Conservation (phyloP, 192 early-diverging fungal genomes). For the Haplosporangium gracile region DNA sequence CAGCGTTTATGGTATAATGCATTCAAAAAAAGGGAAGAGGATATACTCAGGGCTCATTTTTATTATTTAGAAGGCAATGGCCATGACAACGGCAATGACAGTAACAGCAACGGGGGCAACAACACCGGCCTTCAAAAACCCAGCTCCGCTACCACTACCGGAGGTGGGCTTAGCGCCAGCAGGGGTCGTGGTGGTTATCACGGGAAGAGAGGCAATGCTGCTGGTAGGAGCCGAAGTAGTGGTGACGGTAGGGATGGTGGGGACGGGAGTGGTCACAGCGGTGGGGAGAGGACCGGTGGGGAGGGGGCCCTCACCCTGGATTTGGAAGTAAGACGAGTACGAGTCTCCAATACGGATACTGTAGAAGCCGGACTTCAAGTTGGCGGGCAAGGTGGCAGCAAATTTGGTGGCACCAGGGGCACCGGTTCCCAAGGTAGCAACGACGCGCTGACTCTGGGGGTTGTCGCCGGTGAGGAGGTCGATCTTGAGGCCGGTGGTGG, state of each 20-base stretch:
- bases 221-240: neutral
- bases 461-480: conserved; percentile 10
- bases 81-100: neutral
- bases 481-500: neutral
- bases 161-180: neutral
- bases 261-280: neutral
- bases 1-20: no score
- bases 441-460: neutral
- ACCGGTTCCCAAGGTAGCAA: conserved; percentile 3
- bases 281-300: neutral
- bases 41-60: neutral
- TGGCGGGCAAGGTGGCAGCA: neutral
- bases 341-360: conserved; percentile 4
- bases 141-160: neutral
- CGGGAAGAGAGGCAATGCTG: neutral
- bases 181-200: neutral
- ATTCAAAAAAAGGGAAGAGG: no score
- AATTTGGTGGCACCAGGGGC: neutral
- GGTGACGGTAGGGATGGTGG: neutral
- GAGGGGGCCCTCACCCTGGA: neutral
- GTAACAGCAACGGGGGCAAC: neutral
- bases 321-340: conserved; percentile 1
- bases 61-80: neutral
- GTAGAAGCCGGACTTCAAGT: neutral
- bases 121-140: neutral